These are phyloP conservation scores for Nakazawaea siamensis DNA, from an alignment of 805 yeast species.

Conservation along the genomic window DNA sequence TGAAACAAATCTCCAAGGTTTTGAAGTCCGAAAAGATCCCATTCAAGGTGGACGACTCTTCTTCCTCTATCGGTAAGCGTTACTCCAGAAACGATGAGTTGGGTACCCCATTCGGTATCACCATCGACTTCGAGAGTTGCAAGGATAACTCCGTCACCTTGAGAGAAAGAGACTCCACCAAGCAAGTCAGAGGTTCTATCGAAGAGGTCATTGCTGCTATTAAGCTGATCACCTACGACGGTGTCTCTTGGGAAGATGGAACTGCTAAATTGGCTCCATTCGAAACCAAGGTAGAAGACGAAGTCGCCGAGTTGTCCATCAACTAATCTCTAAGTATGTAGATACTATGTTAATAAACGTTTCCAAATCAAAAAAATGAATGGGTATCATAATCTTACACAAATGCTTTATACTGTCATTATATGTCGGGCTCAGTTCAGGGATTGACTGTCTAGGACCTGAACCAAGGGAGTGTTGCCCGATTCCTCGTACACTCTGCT, in stretches of 20 bases:
- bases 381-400: too few species aligned
- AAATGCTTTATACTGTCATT: too few species aligned
- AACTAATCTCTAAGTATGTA: too few species aligned
- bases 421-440: not conserved
- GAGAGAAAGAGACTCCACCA: conserved; percentile 95
- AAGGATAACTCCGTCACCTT: conserved; percentile 84
- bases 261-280: conserved; percentile 65
- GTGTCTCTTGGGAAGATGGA: conserved; percentile 79
- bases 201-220: conserved; percentile 66
- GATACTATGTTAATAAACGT: too few species aligned
- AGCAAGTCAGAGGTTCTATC: conserved; percentile 89
- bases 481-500: not conserved
- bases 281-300: conserved; percentile 53
- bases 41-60: conserved; percentile 93
- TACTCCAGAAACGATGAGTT: conserved; percentile 97
- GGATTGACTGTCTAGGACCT: not conserved
- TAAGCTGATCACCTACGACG: conserved; percentile 65
- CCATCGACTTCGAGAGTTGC: conserved; percentile 90
- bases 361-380: too few species aligned
- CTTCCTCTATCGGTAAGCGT: conserved; percentile 96
- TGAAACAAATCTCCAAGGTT: conserved; percentile 56
- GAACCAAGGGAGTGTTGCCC: too few species aligned
- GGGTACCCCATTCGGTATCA: conserved; percentile 98
- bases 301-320: conserved; percentile 12
- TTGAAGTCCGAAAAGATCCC: conserved; percentile 81